Evolutionary conservation across 2,329 filamentous ascomycete genomes (phyloP).

Genomic region (Xylaria sp.): DNA sequence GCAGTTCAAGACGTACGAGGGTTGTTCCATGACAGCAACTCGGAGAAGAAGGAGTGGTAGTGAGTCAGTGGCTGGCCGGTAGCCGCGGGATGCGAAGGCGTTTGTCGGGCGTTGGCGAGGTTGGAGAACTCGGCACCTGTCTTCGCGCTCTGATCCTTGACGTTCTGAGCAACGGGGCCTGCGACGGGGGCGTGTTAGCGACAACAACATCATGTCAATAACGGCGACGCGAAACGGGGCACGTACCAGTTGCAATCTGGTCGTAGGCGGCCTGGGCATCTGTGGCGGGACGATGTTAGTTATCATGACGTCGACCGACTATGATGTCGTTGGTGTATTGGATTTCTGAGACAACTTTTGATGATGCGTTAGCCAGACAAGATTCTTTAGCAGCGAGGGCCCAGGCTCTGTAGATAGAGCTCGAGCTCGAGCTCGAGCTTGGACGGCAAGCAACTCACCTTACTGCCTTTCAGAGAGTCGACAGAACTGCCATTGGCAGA

Average conservation of each 20-base stretch:
- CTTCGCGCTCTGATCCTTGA: conserved; percentile 59
- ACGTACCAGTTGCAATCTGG: conserved; percentile 51
- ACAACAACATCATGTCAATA: neutral
- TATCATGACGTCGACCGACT: conserved; percentile 27
- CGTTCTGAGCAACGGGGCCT: conserved; percentile 63
- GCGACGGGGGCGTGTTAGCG: conserved; percentile 17
- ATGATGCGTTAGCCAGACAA: conserved; percentile 36
- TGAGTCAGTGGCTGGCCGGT: conserved; percentile 67
- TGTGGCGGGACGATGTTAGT: conserved; percentile 39
- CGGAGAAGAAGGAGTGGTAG: conserved; percentile 72
- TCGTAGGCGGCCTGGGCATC: conserved; percentile 54
- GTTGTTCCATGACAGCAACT: conserved; percentile 71
- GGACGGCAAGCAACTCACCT: conserved; percentile 44
- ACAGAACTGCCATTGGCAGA: conserved; percentile 52
- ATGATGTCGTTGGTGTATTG: conserved; percentile 10
- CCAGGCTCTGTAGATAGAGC: too few relatives aligned
- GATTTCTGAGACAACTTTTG: conserved; percentile 39
- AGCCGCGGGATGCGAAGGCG: conserved; percentile 55
- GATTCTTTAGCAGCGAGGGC: conserved; percentile 15
- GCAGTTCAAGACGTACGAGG: conserved; percentile 54
- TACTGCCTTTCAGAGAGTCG: conserved; percentile 56
- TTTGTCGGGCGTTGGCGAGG: conserved; percentile 59
- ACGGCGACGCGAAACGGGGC: neutral
- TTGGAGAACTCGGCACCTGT: conserved; percentile 59
- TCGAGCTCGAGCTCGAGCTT: neutral